These are phyloP conservation scores for Aspergillus sparsus DNA, from an alignment of 495 filamentous ascomycete genomes.

Conservation along the genomic window DNA sequence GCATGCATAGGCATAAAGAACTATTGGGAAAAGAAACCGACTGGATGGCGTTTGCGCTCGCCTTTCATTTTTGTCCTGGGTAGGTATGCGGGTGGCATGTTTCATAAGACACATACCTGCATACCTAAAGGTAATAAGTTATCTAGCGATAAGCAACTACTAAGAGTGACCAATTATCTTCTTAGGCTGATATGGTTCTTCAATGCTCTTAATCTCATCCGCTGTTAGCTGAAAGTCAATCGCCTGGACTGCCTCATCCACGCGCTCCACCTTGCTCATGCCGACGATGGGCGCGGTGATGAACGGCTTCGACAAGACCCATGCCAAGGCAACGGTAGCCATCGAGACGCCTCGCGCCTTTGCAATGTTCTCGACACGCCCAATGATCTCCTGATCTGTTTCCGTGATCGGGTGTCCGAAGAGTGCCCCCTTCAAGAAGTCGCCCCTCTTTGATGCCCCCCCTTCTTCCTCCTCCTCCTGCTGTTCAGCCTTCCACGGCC, in stretches of 20 bases:
- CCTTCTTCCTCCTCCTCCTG: neutral
- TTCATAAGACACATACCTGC: too few species aligned
- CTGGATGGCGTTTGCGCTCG: too few species aligned
- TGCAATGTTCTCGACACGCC: slow-evolving; percentile 60
- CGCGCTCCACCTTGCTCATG: slow-evolving; percentile 56
- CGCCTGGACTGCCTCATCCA: slow-evolving; percentile 58
- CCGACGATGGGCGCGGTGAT: slow-evolving; percentile 64
- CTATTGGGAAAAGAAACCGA: too few species aligned
- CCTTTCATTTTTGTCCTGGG: too few species aligned
- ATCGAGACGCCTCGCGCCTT: slow-evolving; percentile 59
- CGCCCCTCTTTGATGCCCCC: slow-evolving; percentile 24
- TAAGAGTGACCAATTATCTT: slow-evolving; percentile 22
- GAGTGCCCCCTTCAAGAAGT: slow-evolving; percentile 11
- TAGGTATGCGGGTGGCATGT: too few species aligned
- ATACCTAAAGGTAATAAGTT: neutral
- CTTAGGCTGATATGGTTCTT: slow-evolving; percentile 62
- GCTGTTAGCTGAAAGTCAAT: slow-evolving; percentile 50
- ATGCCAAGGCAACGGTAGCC: slow-evolving; percentile 63
- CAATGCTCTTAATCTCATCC: slow-evolving; percentile 60
- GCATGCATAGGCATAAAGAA: too few species aligned
- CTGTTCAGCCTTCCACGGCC: slow-evolving; percentile 26
- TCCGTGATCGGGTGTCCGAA: slow-evolving; percentile 27
- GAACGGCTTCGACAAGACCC: slow-evolving; percentile 54
- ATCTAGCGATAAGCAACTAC: neutral
- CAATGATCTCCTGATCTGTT: slow-evolving; percentile 51